These are phyloP conservation scores for Didymella glomerata DNA, from an alignment of 2,329 filamentous ascomycete species.

Conservation along the genomic window DNA sequence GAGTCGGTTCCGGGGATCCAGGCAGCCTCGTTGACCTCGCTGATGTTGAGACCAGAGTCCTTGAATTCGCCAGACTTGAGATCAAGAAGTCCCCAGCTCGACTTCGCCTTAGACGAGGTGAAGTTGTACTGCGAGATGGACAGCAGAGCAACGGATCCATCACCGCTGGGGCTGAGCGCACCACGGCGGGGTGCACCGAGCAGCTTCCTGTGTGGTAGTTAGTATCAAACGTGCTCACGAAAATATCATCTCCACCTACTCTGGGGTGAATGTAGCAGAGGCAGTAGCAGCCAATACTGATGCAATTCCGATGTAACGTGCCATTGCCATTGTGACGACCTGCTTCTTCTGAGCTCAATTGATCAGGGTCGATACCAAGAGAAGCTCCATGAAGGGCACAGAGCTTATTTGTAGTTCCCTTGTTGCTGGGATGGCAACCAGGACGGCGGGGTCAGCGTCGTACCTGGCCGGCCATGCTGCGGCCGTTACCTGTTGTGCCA, in stretches of 20 bases:
- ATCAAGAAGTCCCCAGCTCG: constrained; percentile 56
- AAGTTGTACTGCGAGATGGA: constrained; percentile 82
- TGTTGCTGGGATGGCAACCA: constrained; percentile 21
- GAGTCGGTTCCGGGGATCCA: constrained; percentile 49
- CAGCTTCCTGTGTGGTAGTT: constrained; percentile 51
- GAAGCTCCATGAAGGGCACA: constrained; percentile 26
- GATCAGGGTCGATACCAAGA: constrained; percentile 34
- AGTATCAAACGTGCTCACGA: constrained; percentile 3
- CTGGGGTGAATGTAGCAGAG: constrained; percentile 46
- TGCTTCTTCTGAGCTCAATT: constrained; percentile 40
- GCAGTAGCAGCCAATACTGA: constrained; percentile 46
- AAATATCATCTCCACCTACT: constrained; percentile 34
- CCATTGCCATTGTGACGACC: constrained; percentile 44
- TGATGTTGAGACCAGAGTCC: constrained; percentile 42
- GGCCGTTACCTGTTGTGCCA: constrained; percentile 22
- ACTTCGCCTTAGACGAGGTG: constrained; percentile 70
- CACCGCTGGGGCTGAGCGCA: constrained; percentile 70
- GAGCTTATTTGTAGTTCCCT: constrained; percentile 36
- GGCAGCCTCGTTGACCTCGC: constrained; percentile 45
- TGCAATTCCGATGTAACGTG: constrained; percentile 45
- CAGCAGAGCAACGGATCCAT: constrained; percentile 71
- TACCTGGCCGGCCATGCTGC: constrained; percentile 21
- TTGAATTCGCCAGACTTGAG: constrained; percentile 46
- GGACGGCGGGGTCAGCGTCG: constrained; percentile 25
- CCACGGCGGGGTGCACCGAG: constrained; percentile 78